Conservation (phyloP, 129 eudicot species). For the Artemisia tridentata region DNA sequence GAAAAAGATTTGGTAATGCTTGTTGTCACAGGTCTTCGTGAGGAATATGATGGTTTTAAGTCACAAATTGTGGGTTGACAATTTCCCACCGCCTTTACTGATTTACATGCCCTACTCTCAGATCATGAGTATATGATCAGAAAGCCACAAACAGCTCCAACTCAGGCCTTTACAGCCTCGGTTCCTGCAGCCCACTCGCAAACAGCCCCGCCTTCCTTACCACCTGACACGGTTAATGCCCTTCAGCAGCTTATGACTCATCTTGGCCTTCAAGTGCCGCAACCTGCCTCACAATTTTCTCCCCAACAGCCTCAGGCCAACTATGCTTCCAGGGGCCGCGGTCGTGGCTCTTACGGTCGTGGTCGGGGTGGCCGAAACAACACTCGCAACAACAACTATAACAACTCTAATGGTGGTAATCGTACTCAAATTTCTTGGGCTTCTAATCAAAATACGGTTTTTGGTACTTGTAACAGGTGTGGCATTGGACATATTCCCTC, state of each 20-base stretch:
- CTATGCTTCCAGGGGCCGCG: not conserved
- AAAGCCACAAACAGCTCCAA: no score
- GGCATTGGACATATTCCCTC: not conserved
- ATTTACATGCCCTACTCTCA: no score
- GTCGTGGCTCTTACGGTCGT: not conserved
- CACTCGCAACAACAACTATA: not conserved
- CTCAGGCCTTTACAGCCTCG: no score
- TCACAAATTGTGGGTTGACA: no score
- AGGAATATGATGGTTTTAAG: no score
- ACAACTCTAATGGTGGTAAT: not conserved
- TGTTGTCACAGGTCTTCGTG: no score
- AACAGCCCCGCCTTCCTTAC: no score
- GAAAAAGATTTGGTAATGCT: no score
- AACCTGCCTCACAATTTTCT: not conserved
- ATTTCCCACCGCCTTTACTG: no score
- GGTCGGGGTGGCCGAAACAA: not conserved
- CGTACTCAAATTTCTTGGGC: not conserved
- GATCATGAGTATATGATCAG: no score
- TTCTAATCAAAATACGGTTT: slow-evolving; percentile 4
- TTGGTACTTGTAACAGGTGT: no score
- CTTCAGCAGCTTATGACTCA: not conserved
- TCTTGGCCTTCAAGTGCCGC: not conserved
- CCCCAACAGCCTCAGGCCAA: not conserved
- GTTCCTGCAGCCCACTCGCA: no score
- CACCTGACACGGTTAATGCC: not conserved